Evolutionary conservation across 1,284 basidiomycete species (phyloP).

Genomic region (Tilletiopsis washingtonensis): DNA sequence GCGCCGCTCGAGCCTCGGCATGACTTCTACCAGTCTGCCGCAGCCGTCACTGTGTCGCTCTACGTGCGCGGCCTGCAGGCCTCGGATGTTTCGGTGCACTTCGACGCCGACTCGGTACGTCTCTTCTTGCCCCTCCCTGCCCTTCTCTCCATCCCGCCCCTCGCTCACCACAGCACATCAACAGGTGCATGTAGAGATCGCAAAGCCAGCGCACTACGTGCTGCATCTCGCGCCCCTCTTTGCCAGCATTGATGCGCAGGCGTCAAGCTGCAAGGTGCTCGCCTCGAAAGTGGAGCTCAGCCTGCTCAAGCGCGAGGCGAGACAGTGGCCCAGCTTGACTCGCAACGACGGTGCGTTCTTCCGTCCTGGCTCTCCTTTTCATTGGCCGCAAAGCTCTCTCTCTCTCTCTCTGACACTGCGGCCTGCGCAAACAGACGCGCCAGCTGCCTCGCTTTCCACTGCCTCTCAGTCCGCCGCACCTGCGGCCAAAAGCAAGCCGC

Average conservation of each 20-base stretch:
- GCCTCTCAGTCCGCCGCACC: not conserved
- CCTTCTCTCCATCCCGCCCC: too few relatives aligned
- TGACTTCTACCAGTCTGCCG: slow-evolving; percentile 47
- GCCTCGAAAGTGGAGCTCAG: slow-evolving; percentile 36
- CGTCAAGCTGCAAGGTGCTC: slow-evolving; percentile 20
- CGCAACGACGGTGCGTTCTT: not conserved
- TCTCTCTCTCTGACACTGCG: not conserved
- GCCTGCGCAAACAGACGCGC: not conserved
- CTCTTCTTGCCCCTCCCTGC: too few relatives aligned
- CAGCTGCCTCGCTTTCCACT: not conserved
- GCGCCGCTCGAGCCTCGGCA: too few relatives aligned
- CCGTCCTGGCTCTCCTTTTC: not conserved
- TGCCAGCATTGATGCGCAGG: slow-evolving; percentile 12
- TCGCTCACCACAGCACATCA: too few relatives aligned
- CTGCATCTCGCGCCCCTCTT: slow-evolving; percentile 21
- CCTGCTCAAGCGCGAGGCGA: slow-evolving; percentile 25
- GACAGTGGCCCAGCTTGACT: slow-evolving; percentile 18
- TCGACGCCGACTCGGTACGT: not conserved
- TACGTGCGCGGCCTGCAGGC: slow-evolving; percentile 31
- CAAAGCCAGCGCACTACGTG: too few relatives aligned
- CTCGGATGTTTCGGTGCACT: slow-evolving; percentile 18
- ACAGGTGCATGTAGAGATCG: too few relatives aligned
- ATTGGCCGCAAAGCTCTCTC: too few relatives aligned
- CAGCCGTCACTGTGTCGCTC: slow-evolving; percentile 30
- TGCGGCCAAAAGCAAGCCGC: not conserved